Percentiles rank a stretch among this genome's conserved stretches.
Conservation (phyloP, 441 rosid genomes). For the Syzygium malaccense region DNA sequence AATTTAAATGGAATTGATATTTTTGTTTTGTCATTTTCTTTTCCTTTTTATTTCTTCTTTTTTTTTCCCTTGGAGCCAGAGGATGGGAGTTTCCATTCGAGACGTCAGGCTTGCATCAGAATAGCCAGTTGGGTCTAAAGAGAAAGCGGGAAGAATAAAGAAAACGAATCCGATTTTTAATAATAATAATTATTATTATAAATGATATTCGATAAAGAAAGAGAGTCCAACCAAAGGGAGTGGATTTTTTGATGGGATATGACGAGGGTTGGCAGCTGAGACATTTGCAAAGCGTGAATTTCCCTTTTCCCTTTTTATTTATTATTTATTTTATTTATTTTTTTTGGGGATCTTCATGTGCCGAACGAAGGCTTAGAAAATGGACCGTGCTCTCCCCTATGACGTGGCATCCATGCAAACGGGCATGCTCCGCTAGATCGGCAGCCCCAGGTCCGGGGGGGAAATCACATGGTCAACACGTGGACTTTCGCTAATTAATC, state of each 20-base stretch:
- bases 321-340: not conserved
- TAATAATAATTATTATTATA: not conserved
- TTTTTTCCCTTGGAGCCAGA: not conserved
- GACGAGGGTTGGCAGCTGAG: not conserved
- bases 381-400: not conserved
- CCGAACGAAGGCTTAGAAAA: not conserved
- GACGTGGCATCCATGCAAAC: not conserved
- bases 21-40: not conserved
- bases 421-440: not conserved
- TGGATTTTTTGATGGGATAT: not conserved
- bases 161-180: not conserved
- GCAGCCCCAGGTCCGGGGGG: not conserved
- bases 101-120: not conserved
- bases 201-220: not conserved
- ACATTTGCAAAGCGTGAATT: not conserved
- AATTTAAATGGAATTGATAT: not conserved
- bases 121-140: not conserved
- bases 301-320: not conserved
- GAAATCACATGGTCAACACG: not conserved
- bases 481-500: not conserved
- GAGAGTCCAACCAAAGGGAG: not conserved
- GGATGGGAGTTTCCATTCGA: not conserved
- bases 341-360: not conserved
- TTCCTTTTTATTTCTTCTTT: rapidly evolving
- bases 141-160: not conserved